Evolutionary conservation across 139 green algal species (phyloP), one percentile per base, ranked within the genome.

Genomic region (Picochlorum sp.): DNA sequence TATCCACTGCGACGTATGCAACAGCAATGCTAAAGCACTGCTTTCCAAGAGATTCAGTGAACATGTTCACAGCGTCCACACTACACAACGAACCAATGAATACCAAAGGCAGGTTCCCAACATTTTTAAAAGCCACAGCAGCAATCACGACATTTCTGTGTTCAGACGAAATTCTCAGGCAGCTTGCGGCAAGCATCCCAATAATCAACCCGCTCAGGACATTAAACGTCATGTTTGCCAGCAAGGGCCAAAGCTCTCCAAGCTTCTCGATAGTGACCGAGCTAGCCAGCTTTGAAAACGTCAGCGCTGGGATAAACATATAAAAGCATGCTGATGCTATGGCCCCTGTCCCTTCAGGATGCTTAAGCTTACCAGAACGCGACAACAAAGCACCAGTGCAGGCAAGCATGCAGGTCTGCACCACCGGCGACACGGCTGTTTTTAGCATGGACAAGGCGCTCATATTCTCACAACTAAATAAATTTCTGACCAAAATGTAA

Each of bases 51-150:
- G 44, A 22, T 7, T 59, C 35, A 9, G 32, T 59, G 22, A 70
- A 70, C 0, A 65, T 5, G 20, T 59, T 44, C 2, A n/a, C 16
- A 28, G n/a, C 24, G 40, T 74, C 66, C 36, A 45, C 51, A 59
- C 26, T 55, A 70, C 45, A 75, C 22, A 51, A 49, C 16, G 67
- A 33, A 20, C 18, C n/a, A 26, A 65, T 55, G 62, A 75, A 70
- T 1, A 75, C 67, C 5, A 68, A 49, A 4, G 61, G 61, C 14
- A 68, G 61, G 39, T 68, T 68, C 20, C 55, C 64, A 30, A 75
- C 67, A 45, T 70, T 69, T 29, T 44, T 35, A 45, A 75, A 70
- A 0, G 44, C 49, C 2, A 63, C 14, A 10, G 41, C 35, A 2
- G 25, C n/a, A 29, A 70, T 7, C 8, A 33, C 28, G 1, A 59